Evolutionary conservation across 768 basidiomycete species (phyloP), one percentile per base, ranked within the genome.

Genomic region (Tulasnella sp.): DNA sequence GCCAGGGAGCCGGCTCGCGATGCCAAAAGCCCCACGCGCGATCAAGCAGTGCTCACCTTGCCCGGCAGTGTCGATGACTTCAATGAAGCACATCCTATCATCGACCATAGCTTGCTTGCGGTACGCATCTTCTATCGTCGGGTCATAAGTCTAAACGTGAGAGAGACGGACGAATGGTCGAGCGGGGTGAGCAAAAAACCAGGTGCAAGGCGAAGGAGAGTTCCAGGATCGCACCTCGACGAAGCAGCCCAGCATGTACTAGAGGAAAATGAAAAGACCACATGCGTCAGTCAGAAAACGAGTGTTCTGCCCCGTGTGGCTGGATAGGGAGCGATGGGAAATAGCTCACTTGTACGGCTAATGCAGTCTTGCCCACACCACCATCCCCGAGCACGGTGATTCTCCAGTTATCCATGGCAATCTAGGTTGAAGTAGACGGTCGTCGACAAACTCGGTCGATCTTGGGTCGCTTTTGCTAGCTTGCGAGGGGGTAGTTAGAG

Each of bases 101-200:
- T 97, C 96, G 81, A 98, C 95, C 79, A 96, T 92, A 83, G 96
- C 90, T 85, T 96, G 95, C 85, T 97, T 97, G 83, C 96, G 90
- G 87, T 98, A 98, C 81, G 96, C 96, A 85, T 98, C 96, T 87
- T 98, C 96, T 90, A 98, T 98, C 83, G 96, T 98, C 79, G 96
- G 96, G 87, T 98, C 96, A 86, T 98, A 98, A 76, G 95, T 95
- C 95, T 97, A 82, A 79, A 56, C 4, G 74, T 81, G 56, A 16
- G 27, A n/a, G 75, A 52, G 24, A 56, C 34, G 19, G 44, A 36
- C 31, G 21, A 44, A 76, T 14, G 56, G 62, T 36, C 62, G 27
- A 68, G 27, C 62, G 75, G 34, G 19, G 44, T 38, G 56, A 62
- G 75, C 42, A 76, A 56, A 80, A 44, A 31, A 39, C 44, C 73